Percentiles rank a stretch among this genome's conserved stretches.
phyloP scores from a whole-genome alignment of 75 land plant genomes.

The Selaginella tamariscina region DNA sequence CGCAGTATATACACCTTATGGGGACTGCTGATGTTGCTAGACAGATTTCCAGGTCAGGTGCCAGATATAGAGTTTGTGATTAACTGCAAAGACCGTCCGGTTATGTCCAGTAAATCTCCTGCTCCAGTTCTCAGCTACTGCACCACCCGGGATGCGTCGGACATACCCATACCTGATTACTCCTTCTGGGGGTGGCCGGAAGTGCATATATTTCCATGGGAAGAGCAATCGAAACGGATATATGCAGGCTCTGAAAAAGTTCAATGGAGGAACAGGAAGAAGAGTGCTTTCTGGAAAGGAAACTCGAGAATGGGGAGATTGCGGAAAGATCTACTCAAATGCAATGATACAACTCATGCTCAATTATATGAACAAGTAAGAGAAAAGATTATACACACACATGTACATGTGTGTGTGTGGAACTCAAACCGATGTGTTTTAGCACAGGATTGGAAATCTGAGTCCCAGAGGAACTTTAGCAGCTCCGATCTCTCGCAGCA shows the following conservation, averaged over 20 bases:
- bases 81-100: constrained; percentile 7
- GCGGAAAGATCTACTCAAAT: not conserved
- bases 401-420: too few relatives aligned
- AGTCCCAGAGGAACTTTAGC: not conserved
- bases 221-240: not conserved
- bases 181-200: not conserved
- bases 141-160: not conserved
- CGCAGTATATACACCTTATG: not conserved
- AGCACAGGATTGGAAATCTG: not conserved
- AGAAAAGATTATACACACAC: not conserved
- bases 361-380: not conserved
- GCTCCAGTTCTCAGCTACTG: not conserved
- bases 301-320: not conserved
- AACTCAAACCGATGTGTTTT: too few relatives aligned
- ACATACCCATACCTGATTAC: not conserved
- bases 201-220: not conserved
- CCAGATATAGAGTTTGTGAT: not conserved
- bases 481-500: not conserved
- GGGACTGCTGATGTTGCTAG: not conserved
- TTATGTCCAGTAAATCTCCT: not conserved
- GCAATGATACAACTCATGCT: not conserved
- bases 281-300: not conserved
- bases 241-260: not conserved
- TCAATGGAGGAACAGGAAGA: not conserved
- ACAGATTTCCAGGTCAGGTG: constrained; percentile 6